Base-by-base conservation (phyloP, 768 basidiomycete species). In the Tephrocybe sp. region DNA sequence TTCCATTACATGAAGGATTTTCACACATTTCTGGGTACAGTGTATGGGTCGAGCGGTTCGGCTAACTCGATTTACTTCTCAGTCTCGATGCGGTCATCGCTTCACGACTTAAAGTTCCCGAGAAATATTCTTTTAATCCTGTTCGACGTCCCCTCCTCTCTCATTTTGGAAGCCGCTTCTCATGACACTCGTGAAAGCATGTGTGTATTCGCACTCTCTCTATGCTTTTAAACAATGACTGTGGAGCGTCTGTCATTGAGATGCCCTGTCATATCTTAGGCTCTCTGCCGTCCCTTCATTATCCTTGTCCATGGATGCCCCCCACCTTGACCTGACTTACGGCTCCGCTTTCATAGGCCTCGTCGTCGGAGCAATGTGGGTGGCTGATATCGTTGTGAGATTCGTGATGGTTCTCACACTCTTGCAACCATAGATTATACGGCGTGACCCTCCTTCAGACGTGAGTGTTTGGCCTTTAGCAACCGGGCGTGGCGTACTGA, bases 261-360 rank as follows among this genome's bases (percentile, higher is more conserved):
- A 37, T 42, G 42, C 27, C 40, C 46, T 31, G 19, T 19, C 12
- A 26, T 18, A 22, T 41, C 12, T 27, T 27, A 18, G 26, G 37
- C 45, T 11, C 6, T 15, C 18, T 44, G 28, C 34, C 18, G 44
- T 53, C 19, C 27, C 16, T 32, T 16, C 44, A 12, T 16, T 18
- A 28, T 15, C 13, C 18, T 21, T 11, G 24, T 37, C 43, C 26
- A 63, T 61, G 60, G 52, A 49, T 22, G 46, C 27, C 21, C 50
- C 55, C 5, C 27, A 40, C 16, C 42, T 69, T 31, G 68, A 73
- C 41, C 59, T 62, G 28, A 75, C 73, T 13, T 78, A 73, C 51
- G 77, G 76, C 31, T 68, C 67, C 24, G 71, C 73, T 28, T 72
- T 79, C 51, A 60, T 79, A 51, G 76, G 76, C 27, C 67, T 78